These are phyloP conservation scores for Ceriops tagal DNA, from an alignment of 345 rosid genomes.

Conservation along the genomic window DNA sequence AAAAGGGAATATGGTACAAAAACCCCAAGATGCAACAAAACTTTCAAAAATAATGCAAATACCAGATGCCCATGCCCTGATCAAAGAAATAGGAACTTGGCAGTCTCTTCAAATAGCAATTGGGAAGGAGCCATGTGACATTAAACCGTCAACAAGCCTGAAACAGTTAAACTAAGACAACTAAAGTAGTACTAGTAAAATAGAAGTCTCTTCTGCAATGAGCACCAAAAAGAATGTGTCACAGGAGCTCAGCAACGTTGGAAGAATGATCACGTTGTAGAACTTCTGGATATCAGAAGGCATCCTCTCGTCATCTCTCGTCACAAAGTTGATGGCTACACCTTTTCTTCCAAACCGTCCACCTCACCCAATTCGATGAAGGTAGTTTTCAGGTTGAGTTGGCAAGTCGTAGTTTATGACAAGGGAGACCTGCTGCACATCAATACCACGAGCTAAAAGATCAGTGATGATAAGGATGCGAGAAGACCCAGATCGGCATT, in stretches of 20 bases:
- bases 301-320: conserved; percentile 43
- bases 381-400: conserved; percentile 52
- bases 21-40: conserved; percentile 6
- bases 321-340: conserved; percentile 49
- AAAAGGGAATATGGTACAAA: background rate
- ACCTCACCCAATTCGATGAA: conserved; percentile 50
- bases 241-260: conserved; percentile 48
- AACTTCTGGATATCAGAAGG: conserved; percentile 38
- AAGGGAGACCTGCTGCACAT: conserved; percentile 50
- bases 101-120: conserved; percentile 18
- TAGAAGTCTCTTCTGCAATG: conserved; percentile 30
- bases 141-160: conserved; percentile 34
- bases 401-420: conserved; percentile 54
- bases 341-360: conserved; percentile 54
- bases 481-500: conserved; percentile 49
- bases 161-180: conserved; percentile 25
- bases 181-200: conserved; percentile 31
- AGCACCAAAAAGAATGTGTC: conserved; percentile 31
- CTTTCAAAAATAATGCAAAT: conserved; percentile 17
- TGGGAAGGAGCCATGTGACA: conserved; percentile 29
- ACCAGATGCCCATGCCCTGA: too few species aligned
- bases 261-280: conserved; percentile 33
- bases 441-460: conserved; percentile 50
- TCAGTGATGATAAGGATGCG: conserved; percentile 50
- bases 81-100: background rate